A percentile compares a stretch with the other conserved stretches of the same genome.
Conservation (phyloP, 805 yeast species). For the Candida suzukii region DNA sequence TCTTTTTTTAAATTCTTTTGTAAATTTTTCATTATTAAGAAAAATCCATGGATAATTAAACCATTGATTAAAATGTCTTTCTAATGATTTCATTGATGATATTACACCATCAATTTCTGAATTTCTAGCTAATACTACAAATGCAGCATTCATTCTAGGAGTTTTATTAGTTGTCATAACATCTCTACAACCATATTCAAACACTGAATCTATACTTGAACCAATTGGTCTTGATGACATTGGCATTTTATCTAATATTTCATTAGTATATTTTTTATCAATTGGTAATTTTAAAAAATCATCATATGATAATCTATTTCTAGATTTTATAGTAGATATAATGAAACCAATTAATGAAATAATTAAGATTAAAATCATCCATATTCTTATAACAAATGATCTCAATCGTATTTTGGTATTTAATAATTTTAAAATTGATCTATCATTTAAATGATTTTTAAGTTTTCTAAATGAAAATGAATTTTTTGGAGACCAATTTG, state of each 20-base stretch:
- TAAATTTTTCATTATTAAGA: constrained; percentile 73
- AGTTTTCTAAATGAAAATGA: background rate
- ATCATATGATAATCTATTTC: constrained; percentile 1
- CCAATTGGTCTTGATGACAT: constrained; percentile 19
- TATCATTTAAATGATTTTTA: too few species aligned
- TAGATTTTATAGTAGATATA: background rate
- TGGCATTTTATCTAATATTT: constrained; percentile 13
- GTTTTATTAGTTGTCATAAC: constrained; percentile 12
- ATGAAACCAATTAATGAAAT: background rate
- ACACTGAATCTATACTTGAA: constrained; percentile 21
- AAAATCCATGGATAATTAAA: constrained; percentile 90
- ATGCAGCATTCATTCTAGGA: constrained; percentile 68
- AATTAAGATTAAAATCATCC: constrained; percentile 8
- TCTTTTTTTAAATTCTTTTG: constrained; percentile 49
- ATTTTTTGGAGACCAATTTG: background rate
- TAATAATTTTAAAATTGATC: constrained; percentile 2
- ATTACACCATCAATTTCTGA: constrained; percentile 73
- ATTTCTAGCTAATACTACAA: constrained; percentile 80
- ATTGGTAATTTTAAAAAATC: constrained; percentile 7
- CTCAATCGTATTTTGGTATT: constrained; percentile 9
- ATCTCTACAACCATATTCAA: constrained; percentile 27
- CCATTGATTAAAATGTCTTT: constrained; percentile 90
- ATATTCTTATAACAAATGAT: constrained; percentile 6
- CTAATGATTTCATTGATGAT: constrained; percentile 65
- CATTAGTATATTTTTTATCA: constrained; percentile 12